A percentile compares a stretch with the other conserved stretches of the same genome.
These are phyloP conservation scores for Erodium trifolium DNA, from an alignment of 441 rosid genomes.

Conservation along the genomic window DNA sequence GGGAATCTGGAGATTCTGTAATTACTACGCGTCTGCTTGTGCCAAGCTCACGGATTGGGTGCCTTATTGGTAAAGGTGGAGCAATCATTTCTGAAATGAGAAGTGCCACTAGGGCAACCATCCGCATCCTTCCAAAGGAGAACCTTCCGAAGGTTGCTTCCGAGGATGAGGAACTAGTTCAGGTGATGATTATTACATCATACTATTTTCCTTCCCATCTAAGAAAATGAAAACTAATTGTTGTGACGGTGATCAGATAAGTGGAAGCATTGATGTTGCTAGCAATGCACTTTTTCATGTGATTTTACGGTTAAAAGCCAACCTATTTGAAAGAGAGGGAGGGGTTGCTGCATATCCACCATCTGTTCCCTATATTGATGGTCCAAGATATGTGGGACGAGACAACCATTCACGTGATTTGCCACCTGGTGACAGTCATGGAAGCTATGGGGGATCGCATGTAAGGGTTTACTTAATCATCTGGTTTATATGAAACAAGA, in stretches of 20 bases:
- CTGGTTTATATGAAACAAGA: not conserved
- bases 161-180: slow-evolving; percentile 92
- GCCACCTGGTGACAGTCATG: slow-evolving; percentile 48
- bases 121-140: slow-evolving; percentile 82
- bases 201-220: slow-evolving; percentile 13
- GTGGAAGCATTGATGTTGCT: slow-evolving; percentile 90
- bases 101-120: slow-evolving; percentile 73
- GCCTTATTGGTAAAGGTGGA: slow-evolving; percentile 96
- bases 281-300: slow-evolving; percentile 88
- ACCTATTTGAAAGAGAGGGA: slow-evolving; percentile 80
- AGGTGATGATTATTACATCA: slow-evolving; percentile 34
- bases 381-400: slow-evolving; percentile 21
- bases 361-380: no score
- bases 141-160: slow-evolving; percentile 86
- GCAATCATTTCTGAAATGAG: slow-evolving; percentile 86
- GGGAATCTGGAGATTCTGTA: slow-evolving; percentile 80
- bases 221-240: slow-evolving; percentile 11
- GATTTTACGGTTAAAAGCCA: slow-evolving; percentile 73
- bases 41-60: slow-evolving; percentile 87
- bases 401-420: slow-evolving; percentile 63
- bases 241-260: slow-evolving; percentile 41
- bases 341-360: slow-evolving; percentile 19
- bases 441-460: slow-evolving; percentile 34
- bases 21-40: slow-evolving; percentile 86
- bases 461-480: slow-evolving; percentile 25